Evolutionary conservation across 2,329 filamentous ascomycete genomes (phyloP).

Genomic region (Fonsecaea monophora): DNA sequence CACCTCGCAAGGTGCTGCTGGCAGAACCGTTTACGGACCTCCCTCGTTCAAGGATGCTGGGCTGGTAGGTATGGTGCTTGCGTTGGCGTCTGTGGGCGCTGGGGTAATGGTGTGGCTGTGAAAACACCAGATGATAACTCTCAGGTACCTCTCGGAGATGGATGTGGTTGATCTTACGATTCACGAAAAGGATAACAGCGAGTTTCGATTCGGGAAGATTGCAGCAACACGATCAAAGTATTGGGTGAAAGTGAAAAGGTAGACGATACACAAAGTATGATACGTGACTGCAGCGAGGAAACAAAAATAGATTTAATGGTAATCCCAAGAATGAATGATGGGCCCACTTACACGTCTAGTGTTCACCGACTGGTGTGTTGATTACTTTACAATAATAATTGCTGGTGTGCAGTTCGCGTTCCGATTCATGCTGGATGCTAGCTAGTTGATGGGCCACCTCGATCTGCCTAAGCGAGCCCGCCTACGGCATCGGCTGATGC

Average conservation of each 20-base stretch:
- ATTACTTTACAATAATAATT: neutral
- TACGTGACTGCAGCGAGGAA: conserved; percentile 1
- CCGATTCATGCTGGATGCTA: neutral
- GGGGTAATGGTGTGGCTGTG: conserved; percentile 35
- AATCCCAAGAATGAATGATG: neutral
- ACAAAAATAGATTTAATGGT: conserved; percentile 4
- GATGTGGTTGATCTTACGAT: conserved; percentile 19
- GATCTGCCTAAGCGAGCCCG: neutral
- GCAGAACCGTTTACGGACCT: conserved; percentile 26
- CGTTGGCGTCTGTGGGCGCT: conserved; percentile 34
- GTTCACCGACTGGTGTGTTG: neutral
- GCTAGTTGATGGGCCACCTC: neutral
- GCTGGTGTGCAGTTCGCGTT: neutral
- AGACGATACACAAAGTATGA: conserved; percentile 14
- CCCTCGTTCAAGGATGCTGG: conserved; percentile 19
- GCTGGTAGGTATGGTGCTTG: conserved; percentile 28
- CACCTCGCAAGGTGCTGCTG: conserved; percentile 34
- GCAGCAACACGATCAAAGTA: conserved; percentile 10
- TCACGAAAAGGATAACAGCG: conserved; percentile 24
- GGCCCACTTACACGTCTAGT: neutral
- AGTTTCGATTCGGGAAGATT: conserved; percentile 15
- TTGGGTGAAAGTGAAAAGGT: neutral
- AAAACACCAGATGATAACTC: neutral
- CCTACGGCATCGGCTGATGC: neutral
- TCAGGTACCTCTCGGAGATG: neutral